These are phyloP conservation scores for Alternaria solani DNA, from an alignment of 2,329 filamentous ascomycete species.

Conservation along the genomic window DNA sequence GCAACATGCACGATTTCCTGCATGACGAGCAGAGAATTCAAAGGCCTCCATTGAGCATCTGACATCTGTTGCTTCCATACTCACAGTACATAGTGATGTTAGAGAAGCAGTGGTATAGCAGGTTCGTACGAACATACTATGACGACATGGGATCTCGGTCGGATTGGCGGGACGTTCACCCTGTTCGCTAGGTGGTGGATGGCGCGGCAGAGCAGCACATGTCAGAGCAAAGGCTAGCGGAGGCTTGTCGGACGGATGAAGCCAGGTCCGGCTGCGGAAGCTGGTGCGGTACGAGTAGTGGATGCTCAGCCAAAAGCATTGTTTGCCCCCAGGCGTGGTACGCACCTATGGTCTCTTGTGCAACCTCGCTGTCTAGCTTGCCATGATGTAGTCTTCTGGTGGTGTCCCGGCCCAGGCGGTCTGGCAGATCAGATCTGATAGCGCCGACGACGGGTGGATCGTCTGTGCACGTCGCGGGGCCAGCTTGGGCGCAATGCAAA, in stretches of 20 bases:
- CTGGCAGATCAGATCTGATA: constrained; percentile 19
- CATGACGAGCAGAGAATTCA: constrained; percentile 1
- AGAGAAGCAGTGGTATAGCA: neutral
- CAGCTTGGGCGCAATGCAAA: constrained; percentile 28
- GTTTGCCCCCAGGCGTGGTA: neutral
- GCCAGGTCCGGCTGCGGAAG: constrained; percentile 4
- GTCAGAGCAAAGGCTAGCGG: constrained; percentile 15
- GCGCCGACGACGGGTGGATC: constrained; percentile 18
- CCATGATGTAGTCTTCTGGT: constrained; percentile 5
- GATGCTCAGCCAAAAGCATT: neutral
- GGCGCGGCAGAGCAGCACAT: constrained; percentile 11
- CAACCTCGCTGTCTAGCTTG: constrained; percentile 6
- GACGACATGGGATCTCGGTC: constrained; percentile 4
- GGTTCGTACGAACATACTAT: neutral
- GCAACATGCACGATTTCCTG: constrained; percentile 4
- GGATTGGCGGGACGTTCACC: constrained; percentile 14
- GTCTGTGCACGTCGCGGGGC: constrained; percentile 33
- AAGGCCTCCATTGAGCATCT: neutral
- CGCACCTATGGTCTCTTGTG: constrained; percentile 2
- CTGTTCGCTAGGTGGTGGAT: neutral
- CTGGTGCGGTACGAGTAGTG: neutral
- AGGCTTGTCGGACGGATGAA: constrained; percentile 15
- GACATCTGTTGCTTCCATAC: neutral
- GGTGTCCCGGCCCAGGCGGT: constrained; percentile 8
- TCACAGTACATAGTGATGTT: neutral